These are phyloP conservation scores for Suhomyces coccinellae DNA, from an alignment of 1,139 yeast species.

Conservation along the genomic window DNA sequence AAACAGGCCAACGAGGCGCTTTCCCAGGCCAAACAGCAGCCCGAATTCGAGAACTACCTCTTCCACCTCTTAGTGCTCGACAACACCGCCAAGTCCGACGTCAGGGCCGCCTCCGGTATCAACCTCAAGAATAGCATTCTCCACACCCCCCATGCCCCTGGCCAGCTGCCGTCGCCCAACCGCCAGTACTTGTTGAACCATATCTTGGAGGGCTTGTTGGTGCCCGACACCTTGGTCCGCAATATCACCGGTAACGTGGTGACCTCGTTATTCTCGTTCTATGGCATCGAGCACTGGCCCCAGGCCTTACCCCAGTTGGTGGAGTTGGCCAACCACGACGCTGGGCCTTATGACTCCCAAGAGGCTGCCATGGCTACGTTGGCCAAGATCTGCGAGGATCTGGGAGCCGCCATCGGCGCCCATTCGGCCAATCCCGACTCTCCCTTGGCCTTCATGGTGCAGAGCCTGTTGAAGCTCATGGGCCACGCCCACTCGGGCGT, in stretches of 20 bases:
- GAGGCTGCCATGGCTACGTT: constrained; percentile 80
- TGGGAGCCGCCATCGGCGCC: constrained; percentile 59
- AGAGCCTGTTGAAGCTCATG: constrained; percentile 58
- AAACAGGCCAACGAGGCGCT: constrained; percentile 66
- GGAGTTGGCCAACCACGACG: constrained; percentile 46
- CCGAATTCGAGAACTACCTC: constrained; percentile 79
- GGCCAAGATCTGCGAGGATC: constrained; percentile 41
- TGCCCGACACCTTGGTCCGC: constrained; percentile 61
- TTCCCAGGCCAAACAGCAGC: constrained; percentile 63
- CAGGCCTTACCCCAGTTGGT: constrained; percentile 67
- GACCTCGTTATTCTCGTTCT: constrained; percentile 73
- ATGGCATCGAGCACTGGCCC: constrained; percentile 77
- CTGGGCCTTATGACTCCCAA: constrained; percentile 37
- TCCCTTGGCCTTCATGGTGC: constrained; percentile 69
- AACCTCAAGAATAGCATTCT: constrained; percentile 73
- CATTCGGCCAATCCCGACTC: constrained; percentile 65
- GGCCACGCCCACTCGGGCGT: constrained; percentile 38
- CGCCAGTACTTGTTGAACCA: constrained; percentile 60
- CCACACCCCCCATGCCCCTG: constrained; percentile 22
- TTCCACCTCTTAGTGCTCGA: constrained; percentile 66
- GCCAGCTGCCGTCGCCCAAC: constrained; percentile 24
- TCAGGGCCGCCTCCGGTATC: constrained; percentile 88
- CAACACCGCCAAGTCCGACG: constrained; percentile 45
- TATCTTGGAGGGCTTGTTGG: constrained; percentile 68
- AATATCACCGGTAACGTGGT: constrained; percentile 90